Evolutionary conservation across 768 basidiomycete species (phyloP), one percentile per base, ranked within the genome.

Genomic region (Xerocomellus chrysenteron): DNA sequence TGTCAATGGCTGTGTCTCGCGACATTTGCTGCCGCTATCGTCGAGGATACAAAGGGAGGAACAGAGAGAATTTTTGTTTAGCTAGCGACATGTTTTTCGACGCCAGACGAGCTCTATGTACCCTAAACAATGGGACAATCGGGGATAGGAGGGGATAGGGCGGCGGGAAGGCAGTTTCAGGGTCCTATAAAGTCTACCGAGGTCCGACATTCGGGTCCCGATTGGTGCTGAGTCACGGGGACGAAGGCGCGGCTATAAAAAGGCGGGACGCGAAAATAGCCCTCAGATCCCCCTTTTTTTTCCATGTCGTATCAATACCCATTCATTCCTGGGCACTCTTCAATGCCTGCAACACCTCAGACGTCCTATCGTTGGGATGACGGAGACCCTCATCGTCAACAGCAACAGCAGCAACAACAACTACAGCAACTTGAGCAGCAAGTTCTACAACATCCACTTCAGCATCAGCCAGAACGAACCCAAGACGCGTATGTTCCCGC

Each of bases 291-390:
- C 65, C 67, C 72, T 64, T 65, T 62, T 61, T 67, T 66, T 60
- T 61, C 67, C 70, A 82, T 81, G 80, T 80, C 81, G 67, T 81
- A 77, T 72, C 75, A 76, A 59, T 77, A 68, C 61, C 76, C 78
- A 61, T 78, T 75, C 71, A 67, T 74, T 61, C 72, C 71, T 65
- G 80, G 80, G 68, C 73, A 76, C 66, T 75, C 75, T 68, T 79
- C 81, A 30, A 74, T 73, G 62, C 77, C 82, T 45, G 67, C 80
- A 28, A 81, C 81, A 13, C 80, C 82, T 12, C 74, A 74, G 64
- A 73, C 68, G 45, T 61, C 60, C 53, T 77, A 67, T 70, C 75
- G 75, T 54, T 75, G 75, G 74, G 73, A 75, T 75, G 77, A 76
- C 72, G 75, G 65, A 74, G 30, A 71, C 16, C 48, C 7, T 10